Base-by-base conservation (phyloP, 257 asterid species). In the Penstemon eatonii region DNA sequence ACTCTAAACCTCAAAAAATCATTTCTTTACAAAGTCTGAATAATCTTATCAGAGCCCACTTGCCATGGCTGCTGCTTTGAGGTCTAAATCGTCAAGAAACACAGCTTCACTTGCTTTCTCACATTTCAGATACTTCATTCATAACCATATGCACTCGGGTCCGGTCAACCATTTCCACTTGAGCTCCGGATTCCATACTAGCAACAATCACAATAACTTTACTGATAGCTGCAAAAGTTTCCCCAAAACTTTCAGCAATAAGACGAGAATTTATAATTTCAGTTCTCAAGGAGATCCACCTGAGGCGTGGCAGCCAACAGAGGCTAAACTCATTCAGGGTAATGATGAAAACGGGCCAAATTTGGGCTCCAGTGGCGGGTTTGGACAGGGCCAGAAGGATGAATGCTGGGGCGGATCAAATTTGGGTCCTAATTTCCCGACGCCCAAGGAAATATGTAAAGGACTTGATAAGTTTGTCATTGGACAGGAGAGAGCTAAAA, bases 241-340 rank as follows among this genome's bases (percentile, higher is more conserved):
- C 45, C 63, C 78, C 19, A 68, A 64, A 55, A 80, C 70, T 25
- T 62, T 36, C 36, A 72, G 70, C 64, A 77, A 69, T 55, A 75
- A 64, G 62, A 67, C 68, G 78, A 76, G 47, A 79, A 50, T 79
- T 50, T 83, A 70, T 68, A 70, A 57, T 57, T 83, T 71, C 4
- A 78, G 83, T 77, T 85, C 94, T 51, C 82, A 82, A 62, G 99
- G 99, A 37, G 99, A 90, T 57, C 99, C 99, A 8, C 99, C 99
- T 11, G 99, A 93, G 89, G 85, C 88, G 41, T 93, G 99, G 99
- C 97, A 93, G 69, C 97, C 93, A 58, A 95, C 96, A 7, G 96
- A 95, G 69, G 83, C 77, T 15, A 88, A 85, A 63, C 82, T 85
- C 52, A 80, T 77, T 52, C 96, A 85, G 76, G 84, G 75, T 6